These are phyloP conservation scores for Sarocladium strictum DNA, from an alignment of 2,329 filamentous ascomycete species.

Conservation along the genomic window DNA sequence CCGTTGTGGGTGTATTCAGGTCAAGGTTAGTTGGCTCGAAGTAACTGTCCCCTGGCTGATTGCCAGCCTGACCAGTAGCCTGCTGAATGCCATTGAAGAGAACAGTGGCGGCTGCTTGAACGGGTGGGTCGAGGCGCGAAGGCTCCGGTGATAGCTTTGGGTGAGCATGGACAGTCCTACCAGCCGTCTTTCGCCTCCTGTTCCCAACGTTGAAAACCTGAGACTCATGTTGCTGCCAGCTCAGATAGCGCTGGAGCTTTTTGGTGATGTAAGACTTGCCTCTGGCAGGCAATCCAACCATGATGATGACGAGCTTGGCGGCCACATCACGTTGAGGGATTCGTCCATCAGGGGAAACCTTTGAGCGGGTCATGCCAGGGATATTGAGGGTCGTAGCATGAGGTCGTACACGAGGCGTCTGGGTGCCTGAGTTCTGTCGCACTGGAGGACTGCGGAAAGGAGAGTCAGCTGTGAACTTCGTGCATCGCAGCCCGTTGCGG, in stretches of 20 bases:
- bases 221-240: conserved; percentile 96
- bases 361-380: conserved; percentile 90
- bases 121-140: conserved; percentile 36
- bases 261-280: conserved; percentile 99
- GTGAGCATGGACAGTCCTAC: conserved; percentile 35
- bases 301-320: conserved; percentile 93
- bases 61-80: conserved; percentile 21
- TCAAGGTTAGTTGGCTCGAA: conserved; percentile 25
- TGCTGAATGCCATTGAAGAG: conserved; percentile 48
- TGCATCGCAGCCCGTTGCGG: not conserved
- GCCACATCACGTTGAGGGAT: conserved; percentile 93
- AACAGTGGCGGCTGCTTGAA: conserved; percentile 47
- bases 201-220: conserved; percentile 97
- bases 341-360: conserved; percentile 89
- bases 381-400: conserved; percentile 96
- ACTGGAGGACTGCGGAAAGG: conserved; percentile 51
- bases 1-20: not conserved
- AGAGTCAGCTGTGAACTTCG: not conserved
- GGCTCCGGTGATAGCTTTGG: conserved; percentile 27
- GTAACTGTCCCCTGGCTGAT: conserved; percentile 31
- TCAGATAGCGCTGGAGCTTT: conserved; percentile 90
- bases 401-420: conserved; percentile 70
- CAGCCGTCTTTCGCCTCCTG: conserved; percentile 73
- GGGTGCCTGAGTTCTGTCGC: conserved; percentile 67
- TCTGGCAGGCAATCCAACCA: conserved; percentile 92